Base-by-base conservation (phyloP, 495 filamentous ascomycete species). In the Podospora pseudocomata region DNA sequence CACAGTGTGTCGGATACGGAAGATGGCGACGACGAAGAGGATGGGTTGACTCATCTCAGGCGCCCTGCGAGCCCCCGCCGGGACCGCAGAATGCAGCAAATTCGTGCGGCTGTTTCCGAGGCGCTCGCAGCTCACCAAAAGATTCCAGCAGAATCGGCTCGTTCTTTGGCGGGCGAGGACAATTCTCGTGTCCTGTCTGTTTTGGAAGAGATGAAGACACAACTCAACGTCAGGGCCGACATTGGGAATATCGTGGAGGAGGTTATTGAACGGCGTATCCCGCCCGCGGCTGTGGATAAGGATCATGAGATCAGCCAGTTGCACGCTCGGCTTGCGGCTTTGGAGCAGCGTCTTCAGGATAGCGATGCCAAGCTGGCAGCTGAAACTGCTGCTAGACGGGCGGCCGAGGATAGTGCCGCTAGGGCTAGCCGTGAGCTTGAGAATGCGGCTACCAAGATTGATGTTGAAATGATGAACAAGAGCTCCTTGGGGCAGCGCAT, bases 1-100 rank as follows among this genome's bases (percentile, higher is more conserved):
- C 82, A 86, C 69, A 90, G 88, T 70, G 85, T 83, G 11, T 87
- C 89, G 55, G 78, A 87, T 55, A 87, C 87, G 60, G 85, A 94
- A 60, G 97, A 93, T 67, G 95, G 97, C 79, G 95, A 94, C 2
- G 95, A 98, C 70, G 95, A 98, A 70, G 94, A 97, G 74, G 94
- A 96, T 72, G 92, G 96, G 27, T 89, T 87, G 19, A 86, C 86
- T 27, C 72, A 80, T 26, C 82, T 85, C 34, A 87, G 90, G 16
- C 88, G 85, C 18, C 89, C 91, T 7, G 77, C 85, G 68, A 88
- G 86, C 65, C 88, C 88, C 9, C 87, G 86, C 70, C 85, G 88
- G 61, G 91, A 96, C 70, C 88, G 89, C 60, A 93, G 87, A 72
- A 76, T 93, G 66, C 92, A 97, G 69, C 92, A 93, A 80, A 88